These are phyloP conservation scores for Globisporangium orthogonon DNA, from an alignment of 352 stramenopile genomes.

Conservation along the genomic window DNA sequence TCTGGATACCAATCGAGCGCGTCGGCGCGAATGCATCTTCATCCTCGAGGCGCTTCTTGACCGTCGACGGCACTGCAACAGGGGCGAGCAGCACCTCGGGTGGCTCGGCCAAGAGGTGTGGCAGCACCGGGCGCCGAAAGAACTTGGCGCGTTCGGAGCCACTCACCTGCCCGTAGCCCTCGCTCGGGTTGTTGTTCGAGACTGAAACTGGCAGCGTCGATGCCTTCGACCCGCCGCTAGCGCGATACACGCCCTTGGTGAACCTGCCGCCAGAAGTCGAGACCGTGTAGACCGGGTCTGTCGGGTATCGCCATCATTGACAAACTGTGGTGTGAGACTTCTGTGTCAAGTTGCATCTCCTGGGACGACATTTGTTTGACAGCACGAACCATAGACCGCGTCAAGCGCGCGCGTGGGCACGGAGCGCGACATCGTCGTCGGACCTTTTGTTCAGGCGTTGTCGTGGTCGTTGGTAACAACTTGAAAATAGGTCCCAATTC, in stretches of 20 bases:
- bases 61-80: slow-evolving; percentile 16
- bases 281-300: slow-evolving; percentile 74
- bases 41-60: slow-evolving; percentile 22
- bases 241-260: slow-evolving; percentile 50
- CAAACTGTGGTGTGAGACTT: too few relatives aligned
- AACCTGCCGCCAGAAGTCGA: slow-evolving; percentile 59
- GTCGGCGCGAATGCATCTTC: slow-evolving; percentile 35
- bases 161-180: slow-evolving; percentile 44
- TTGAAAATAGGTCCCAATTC: background rate
- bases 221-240: slow-evolving; percentile 8
- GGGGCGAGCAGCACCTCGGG: slow-evolving; percentile 87
- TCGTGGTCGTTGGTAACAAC: too few relatives aligned
- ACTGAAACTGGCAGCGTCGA: slow-evolving; percentile 5
- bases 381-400: slow-evolving; percentile 59
- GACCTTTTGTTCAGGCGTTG: background rate
- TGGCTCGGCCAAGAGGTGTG: slow-evolving; percentile 79
- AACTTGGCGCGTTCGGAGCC: slow-evolving; percentile 84
- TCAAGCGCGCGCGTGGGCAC: slow-evolving; percentile 63
- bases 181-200: slow-evolving; percentile 20
- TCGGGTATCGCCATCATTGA: background rate
- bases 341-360: too few relatives aligned
- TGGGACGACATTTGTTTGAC: background rate
- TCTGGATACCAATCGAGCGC: slow-evolving; percentile 85
- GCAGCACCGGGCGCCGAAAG: slow-evolving; percentile 86
- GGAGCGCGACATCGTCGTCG: slow-evolving; percentile 36